Conservation (phyloP, 352 stramenopile genomes). For the Plasmopara viticola region DNA sequence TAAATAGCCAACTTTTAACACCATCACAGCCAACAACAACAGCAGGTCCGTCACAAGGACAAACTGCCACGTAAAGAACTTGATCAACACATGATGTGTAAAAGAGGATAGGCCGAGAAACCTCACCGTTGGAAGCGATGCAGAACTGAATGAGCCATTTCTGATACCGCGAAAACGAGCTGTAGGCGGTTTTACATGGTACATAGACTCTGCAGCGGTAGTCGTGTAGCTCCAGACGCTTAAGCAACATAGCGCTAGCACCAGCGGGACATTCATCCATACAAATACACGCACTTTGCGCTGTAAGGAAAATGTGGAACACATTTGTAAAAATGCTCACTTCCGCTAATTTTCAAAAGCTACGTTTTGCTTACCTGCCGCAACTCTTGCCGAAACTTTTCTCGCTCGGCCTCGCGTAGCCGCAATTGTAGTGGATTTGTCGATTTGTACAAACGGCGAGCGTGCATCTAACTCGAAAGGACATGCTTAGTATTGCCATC, state of each 20-base stretch:
- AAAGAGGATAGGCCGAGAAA: constrained; percentile 11
- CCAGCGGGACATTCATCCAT: constrained; percentile 29
- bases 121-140: constrained; percentile 20
- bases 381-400: constrained; percentile 24
- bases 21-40: constrained; percentile 34
- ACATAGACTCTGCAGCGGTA: constrained; percentile 1
- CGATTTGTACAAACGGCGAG: constrained; percentile 37
- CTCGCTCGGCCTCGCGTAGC: constrained; percentile 37
- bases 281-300: constrained; percentile 32
- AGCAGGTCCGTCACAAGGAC: constrained; percentile 39
- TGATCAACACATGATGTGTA: not conserved
- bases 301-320: constrained; percentile 6
- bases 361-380: constrained; percentile 27
- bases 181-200: constrained; percentile 1
- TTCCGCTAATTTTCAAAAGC: not conserved
- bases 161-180: constrained; percentile 17
- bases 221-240: constrained; percentile 32
- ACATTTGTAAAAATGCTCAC: not conserved
- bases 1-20: constrained; percentile 33
- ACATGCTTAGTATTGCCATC: not conserved
- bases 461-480: constrained; percentile 25
- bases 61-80: constrained; percentile 25
- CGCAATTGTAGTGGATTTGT: constrained; percentile 41
- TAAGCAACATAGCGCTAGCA: constrained; percentile 30
- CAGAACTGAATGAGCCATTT: not conserved